phyloP scores from a whole-genome alignment of 2,329 filamentous ascomycete species.

The Xylariaceae sp. region DNA sequence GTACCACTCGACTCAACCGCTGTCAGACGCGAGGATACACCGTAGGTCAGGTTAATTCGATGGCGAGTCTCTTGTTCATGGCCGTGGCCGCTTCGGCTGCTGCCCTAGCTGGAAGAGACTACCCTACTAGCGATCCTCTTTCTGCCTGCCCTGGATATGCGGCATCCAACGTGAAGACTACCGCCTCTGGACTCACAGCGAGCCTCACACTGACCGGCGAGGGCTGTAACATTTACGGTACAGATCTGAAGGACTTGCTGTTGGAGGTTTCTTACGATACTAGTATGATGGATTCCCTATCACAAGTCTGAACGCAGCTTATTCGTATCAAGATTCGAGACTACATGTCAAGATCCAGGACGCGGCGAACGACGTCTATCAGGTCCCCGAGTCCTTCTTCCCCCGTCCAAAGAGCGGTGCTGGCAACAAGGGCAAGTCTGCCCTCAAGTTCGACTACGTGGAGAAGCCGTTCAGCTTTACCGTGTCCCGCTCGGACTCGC shows the following conservation, averaged over 20 bases:
- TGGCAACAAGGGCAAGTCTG: conserved; percentile 17
- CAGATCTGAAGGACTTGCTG: conserved; percentile 56
- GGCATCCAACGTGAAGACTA: conserved; percentile 50
- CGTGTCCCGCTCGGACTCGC: conserved; percentile 33
- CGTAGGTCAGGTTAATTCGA: too few relatives aligned
- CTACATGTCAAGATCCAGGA: conserved; percentile 73
- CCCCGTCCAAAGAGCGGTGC: conserved; percentile 45
- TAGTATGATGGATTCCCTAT: conserved; percentile 29
- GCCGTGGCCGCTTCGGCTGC: conserved; percentile 25
- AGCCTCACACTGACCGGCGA: conserved; percentile 57
- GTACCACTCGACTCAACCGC: too few relatives aligned
- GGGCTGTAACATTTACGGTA: conserved; percentile 65
- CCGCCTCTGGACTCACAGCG: conserved; percentile 51
- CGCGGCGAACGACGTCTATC: conserved; percentile 62
- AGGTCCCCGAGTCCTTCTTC: conserved; percentile 65
- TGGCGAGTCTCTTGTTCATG: conserved; percentile 27
- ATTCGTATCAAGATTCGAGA: conserved; percentile 47
- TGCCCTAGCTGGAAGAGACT: conserved; percentile 21
- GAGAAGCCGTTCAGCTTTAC: conserved; percentile 38
- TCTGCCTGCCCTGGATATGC: conserved; percentile 55
- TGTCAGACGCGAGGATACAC: too few relatives aligned
- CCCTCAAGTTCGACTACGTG: conserved; percentile 32
- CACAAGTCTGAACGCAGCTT: conserved; percentile 4
- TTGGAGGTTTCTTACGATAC: conserved; percentile 62
- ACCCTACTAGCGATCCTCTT: conserved; percentile 25